phyloP scores from a whole-genome alignment of 495 filamentous ascomycete genomes.

The Neurospora terricola region DNA sequence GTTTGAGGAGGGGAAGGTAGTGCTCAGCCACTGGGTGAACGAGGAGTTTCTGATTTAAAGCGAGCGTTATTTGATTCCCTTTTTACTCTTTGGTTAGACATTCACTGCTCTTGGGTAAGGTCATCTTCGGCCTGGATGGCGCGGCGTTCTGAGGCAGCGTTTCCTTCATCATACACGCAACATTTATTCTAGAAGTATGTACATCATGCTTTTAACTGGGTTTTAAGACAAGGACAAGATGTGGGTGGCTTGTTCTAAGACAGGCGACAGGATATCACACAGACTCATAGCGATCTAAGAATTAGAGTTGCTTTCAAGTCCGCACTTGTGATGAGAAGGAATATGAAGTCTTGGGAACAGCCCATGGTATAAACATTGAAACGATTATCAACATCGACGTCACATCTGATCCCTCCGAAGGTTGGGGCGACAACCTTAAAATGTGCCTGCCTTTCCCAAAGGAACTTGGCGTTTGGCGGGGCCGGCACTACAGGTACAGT shows the following conservation, averaged over 20 bases:
- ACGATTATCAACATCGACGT: neutral
- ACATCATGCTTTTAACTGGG: neutral
- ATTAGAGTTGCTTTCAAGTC: neutral
- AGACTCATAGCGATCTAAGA: neutral
- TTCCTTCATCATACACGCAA: neutral
- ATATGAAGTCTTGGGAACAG: neutral
- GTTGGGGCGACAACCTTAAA: neutral
- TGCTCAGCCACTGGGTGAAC: constrained; percentile 72
- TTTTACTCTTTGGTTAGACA: neutral
- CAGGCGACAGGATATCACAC: neutral
- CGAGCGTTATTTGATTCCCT: neutral
- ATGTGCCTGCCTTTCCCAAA: neutral
- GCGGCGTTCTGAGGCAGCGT: neutral
- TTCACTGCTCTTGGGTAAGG: neutral
- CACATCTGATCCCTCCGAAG: neutral
- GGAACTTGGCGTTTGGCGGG: neutral
- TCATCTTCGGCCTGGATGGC: neutral
- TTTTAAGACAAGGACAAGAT: neutral
- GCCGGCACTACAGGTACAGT: neutral
- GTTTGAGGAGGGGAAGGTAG: constrained; percentile 68
- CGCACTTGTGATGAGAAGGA: neutral
- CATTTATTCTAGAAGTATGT: neutral
- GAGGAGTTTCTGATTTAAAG: constrained; percentile 48
- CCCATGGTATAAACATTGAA: neutral
- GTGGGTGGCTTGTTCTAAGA: neutral